These are phyloP conservation scores for Ballota nigra DNA, from an alignment of 257 asterid species.

Conservation along the genomic window DNA sequence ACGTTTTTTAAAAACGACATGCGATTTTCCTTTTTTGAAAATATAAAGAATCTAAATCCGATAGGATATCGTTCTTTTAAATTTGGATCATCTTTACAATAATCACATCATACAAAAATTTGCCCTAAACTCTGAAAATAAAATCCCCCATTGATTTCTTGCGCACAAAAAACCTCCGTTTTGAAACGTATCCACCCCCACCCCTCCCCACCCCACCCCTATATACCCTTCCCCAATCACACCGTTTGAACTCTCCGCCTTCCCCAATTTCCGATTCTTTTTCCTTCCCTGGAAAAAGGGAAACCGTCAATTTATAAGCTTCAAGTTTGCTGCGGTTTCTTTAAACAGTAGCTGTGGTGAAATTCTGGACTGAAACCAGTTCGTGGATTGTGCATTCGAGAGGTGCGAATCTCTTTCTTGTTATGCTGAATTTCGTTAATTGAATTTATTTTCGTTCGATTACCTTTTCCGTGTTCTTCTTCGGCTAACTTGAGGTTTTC, in stretches of 20 bases:
- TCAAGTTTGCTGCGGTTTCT: slow-evolving; percentile 19
- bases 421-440: background rate
- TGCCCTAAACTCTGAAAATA: background rate
- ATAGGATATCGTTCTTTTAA: background rate
- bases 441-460: background rate
- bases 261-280: slow-evolving; percentile 21
- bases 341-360: slow-evolving; percentile 15
- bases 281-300: background rate
- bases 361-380: slow-evolving; percentile 12
- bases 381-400: slow-evolving; percentile 6
- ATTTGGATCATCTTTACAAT: background rate
- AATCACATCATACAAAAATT: no score
- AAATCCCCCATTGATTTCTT: background rate
- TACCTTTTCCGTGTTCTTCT: background rate
- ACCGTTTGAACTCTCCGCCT: slow-evolving; percentile 18
- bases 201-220: background rate
- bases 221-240: slow-evolving; percentile 23
- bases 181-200: background rate
- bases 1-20: background rate
- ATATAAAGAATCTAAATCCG: background rate
- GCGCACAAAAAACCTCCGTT: background rate
- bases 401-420: slow-evolving; percentile 21
- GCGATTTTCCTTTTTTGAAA: background rate
- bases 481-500: background rate
- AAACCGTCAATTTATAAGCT: background rate